phyloP scores from a whole-genome alignment of 2,329 filamentous ascomycete species.

The Botrytis fabae region DNA sequence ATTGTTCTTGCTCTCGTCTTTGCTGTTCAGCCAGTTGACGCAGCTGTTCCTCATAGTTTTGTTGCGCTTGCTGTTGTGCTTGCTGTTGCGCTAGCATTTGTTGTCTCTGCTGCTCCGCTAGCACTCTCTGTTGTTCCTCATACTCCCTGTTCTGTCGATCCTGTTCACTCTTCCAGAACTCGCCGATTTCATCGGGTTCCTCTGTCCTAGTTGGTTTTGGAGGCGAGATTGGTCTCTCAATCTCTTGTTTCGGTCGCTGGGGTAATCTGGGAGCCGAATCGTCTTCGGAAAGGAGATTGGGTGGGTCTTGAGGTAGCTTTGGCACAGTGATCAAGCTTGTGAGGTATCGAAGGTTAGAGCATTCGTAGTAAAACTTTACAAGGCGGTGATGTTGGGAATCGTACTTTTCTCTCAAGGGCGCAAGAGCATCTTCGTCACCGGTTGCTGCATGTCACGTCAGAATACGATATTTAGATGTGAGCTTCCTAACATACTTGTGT shows the following conservation, averaged over 20 bases:
- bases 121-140: conserved; percentile 85
- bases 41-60: conserved; percentile 97
- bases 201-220: conserved; percentile 66
- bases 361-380: conserved; percentile 98
- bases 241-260: conserved; percentile 74
- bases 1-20: conserved; percentile 83
- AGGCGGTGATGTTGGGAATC: conserved; percentile 95
- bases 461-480: neutral
- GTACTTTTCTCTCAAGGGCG: conserved; percentile 84
- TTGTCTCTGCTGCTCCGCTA: conserved; percentile 84
- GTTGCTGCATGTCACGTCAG: conserved; percentile 57
- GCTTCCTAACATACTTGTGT: conserved; percentile 69
- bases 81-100: conserved; percentile 80
- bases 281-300: conserved; percentile 83
- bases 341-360: conserved; percentile 93
- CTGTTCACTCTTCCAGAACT: conserved; percentile 96
- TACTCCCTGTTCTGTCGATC: conserved; percentile 91
- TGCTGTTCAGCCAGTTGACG: conserved; percentile 85
- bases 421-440: conserved; percentile 88
- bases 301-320: conserved; percentile 91
- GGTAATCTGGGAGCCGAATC: conserved; percentile 82
- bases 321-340: conserved; percentile 96
- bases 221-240: conserved; percentile 67
- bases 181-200: conserved; percentile 91
- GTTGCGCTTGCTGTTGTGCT: conserved; percentile 79